Evolutionary conservation across 2,329 filamentous ascomycete species (phyloP).

Genomic region (Chrysosphaeria jannelii): DNA sequence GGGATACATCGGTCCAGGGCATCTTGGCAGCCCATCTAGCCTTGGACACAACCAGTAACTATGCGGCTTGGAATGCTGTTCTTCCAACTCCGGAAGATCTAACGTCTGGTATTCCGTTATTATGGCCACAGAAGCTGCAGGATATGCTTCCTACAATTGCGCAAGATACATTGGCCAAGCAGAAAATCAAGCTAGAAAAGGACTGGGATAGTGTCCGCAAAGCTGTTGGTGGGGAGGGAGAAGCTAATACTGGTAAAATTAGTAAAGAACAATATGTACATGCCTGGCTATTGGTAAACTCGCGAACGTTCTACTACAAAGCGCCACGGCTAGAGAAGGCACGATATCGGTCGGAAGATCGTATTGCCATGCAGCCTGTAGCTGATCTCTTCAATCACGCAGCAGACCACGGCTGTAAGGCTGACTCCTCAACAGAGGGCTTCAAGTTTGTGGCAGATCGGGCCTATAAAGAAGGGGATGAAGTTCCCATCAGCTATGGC

Average conservation of each 20-base stretch:
- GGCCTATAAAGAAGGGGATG: conserved; percentile 23
- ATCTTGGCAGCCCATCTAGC: conserved; percentile 40
- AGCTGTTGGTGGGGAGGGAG: no score
- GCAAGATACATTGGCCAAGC: conserved; percentile 18
- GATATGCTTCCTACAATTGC: conserved; percentile 15
- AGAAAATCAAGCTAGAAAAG: conserved; percentile 13
- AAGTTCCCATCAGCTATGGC: conserved; percentile 40
- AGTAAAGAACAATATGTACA: conserved; percentile 13
- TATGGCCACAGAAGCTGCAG: conserved; percentile 17
- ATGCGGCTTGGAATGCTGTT: conserved; percentile 29
- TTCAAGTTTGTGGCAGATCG: conserved; percentile 23
- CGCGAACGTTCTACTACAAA: conserved; percentile 27
- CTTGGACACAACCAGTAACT: conserved; percentile 16
- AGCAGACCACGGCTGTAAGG: conserved; percentile 17
- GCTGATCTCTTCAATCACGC: conserved; percentile 37
- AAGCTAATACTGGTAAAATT: conserved; percentile 5
- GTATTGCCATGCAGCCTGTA: conserved; percentile 38
- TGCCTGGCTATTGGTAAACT: conserved; percentile 27
- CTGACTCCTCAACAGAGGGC: conserved; percentile 16
- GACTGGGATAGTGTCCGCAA: conserved; percentile 12
- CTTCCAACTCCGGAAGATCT: conserved; percentile 36
- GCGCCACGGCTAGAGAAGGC: conserved; percentile 14
- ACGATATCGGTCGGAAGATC: conserved; percentile 17
- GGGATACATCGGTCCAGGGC: conserved; percentile 32
- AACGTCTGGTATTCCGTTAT: conserved; percentile 13